phyloP scores from a whole-genome alignment of 768 basidiomycete species.

The Heimioporus sp. region DNA sequence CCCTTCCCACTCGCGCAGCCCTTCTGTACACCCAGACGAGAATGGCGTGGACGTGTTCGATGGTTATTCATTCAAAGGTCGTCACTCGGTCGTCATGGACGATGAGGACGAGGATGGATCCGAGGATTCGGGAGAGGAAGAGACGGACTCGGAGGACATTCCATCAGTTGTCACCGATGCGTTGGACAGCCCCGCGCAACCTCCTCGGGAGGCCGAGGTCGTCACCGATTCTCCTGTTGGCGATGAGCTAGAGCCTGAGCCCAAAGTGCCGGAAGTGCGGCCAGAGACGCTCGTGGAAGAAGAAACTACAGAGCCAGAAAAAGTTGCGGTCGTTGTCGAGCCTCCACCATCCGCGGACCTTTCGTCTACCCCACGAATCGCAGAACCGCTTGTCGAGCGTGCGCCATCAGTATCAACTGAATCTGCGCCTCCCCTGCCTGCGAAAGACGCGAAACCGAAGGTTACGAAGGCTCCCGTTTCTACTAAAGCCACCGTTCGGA shows the following conservation, averaged over 20 bases:
- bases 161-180: slow-evolving; percentile 20
- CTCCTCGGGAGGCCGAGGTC: slow-evolving; percentile 27
- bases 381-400: slow-evolving; percentile 8
- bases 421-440: slow-evolving; percentile 26
- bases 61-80: slow-evolving; percentile 91
- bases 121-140: slow-evolving; percentile 33
- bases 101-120: slow-evolving; percentile 51
- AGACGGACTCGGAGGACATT: slow-evolving; percentile 39
- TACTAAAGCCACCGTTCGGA: slow-evolving; percentile 23
- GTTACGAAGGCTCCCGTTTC: slow-evolving; percentile 11
- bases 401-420: slow-evolving; percentile 15
- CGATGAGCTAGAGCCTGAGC: slow-evolving; percentile 52
- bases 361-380: slow-evolving; percentile 10
- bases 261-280: slow-evolving; percentile 76
- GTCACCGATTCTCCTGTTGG: slow-evolving; percentile 36
- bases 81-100: slow-evolving; percentile 75
- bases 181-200: slow-evolving; percentile 21
- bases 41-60: slow-evolving; percentile 75
- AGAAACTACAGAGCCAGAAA: slow-evolving; percentile 14
- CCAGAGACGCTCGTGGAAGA: slow-evolving; percentile 34
- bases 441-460: slow-evolving; percentile 34
- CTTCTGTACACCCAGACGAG: slow-evolving; percentile 57
- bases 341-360: slow-evolving; percentile 12
- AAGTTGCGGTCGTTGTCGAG: slow-evolving; percentile 10
- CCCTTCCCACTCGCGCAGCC: slow-evolving; percentile 76